Evolutionary conservation across 345 rosid species (phyloP).

Genomic region (Anastatica hierochuntica): DNA sequence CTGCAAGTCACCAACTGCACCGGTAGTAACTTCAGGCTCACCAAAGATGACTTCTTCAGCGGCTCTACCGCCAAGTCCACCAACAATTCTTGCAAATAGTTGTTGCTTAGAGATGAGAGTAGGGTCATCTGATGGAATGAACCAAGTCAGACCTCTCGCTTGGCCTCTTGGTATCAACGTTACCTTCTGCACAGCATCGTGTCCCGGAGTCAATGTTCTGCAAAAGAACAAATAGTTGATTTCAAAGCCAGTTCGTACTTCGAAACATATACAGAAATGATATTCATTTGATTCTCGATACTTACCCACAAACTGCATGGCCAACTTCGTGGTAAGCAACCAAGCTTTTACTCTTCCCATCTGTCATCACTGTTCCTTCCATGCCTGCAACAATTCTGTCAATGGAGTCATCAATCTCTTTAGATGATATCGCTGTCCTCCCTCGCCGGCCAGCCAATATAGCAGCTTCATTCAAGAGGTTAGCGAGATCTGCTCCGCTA

Average conservation of each 20-base stretch:
- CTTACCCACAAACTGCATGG: constrained; percentile 92
- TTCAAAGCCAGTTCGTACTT: background rate
- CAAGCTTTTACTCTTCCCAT: constrained; percentile 92
- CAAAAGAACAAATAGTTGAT: constrained; percentile 3
- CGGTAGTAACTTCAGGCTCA: constrained; percentile 94
- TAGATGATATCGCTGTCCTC: constrained; percentile 68
- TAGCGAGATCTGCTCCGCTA: constrained; percentile 97
- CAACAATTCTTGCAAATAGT: constrained; percentile 93
- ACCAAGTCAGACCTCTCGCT: constrained; percentile 98
- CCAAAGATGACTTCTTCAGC: constrained; percentile 95
- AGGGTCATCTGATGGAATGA: constrained; percentile 91
- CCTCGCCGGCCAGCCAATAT: constrained; percentile 92
- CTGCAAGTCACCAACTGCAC: constrained; percentile 95
- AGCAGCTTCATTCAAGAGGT: constrained; percentile 93
- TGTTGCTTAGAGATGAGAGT: constrained; percentile 93
- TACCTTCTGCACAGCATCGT: constrained; percentile 93
- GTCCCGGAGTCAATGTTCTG: constrained; percentile 96
- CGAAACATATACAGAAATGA: background rate
- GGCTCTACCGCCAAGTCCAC: constrained; percentile 97
- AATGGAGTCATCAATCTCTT: constrained; percentile 93
- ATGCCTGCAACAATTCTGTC: constrained; percentile 98
- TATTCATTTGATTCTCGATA: constrained; percentile 3
- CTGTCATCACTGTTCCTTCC: constrained; percentile 99
- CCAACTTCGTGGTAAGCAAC: constrained; percentile 99
- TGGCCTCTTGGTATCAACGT: constrained; percentile 91